phyloP scores from a whole-genome alignment of 169 alveolate species.

The Perkinsus olseni region DNA sequence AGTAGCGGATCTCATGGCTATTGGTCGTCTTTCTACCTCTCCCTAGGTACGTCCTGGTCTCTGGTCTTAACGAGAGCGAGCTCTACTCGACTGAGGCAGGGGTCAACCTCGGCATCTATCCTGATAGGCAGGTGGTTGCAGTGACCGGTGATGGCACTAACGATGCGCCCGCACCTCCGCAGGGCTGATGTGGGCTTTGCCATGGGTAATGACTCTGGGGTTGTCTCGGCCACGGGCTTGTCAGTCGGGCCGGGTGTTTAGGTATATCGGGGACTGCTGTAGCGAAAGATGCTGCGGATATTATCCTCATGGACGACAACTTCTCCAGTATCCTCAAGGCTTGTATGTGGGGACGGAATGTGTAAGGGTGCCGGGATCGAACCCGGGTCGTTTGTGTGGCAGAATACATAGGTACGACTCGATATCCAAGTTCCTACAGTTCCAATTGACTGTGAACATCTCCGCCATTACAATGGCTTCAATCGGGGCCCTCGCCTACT shows the following conservation, averaged over 20 bases:
- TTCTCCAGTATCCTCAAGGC: constrained; percentile 55
- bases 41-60: constrained; percentile 10
- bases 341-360: neutral
- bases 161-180: constrained; percentile 86
- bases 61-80: constrained; percentile 41
- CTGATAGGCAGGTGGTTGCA: constrained; percentile 51
- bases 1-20: constrained; percentile 31
- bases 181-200: constrained; percentile 78
- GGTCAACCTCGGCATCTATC: neutral
- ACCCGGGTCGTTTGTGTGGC: neutral
- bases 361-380: neutral
- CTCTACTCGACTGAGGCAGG: neutral
- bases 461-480: constrained; percentile 72
- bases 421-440: constrained; percentile 76
- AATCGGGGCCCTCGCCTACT: constrained; percentile 52
- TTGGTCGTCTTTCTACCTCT: neutral
- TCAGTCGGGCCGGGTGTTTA: neutral
- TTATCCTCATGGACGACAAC: constrained; percentile 77
- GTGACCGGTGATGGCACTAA: constrained; percentile 90
- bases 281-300: constrained; percentile 84
- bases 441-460: constrained; percentile 73
- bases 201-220: constrained; percentile 76
- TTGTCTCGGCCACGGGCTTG: neutral
- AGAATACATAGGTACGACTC: constrained; percentile 58
- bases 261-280: constrained; percentile 51